These are phyloP conservation scores for Cunninghamia lanceolata DNA, from an alignment of 75 land plant genomes.

Conservation along the genomic window DNA sequence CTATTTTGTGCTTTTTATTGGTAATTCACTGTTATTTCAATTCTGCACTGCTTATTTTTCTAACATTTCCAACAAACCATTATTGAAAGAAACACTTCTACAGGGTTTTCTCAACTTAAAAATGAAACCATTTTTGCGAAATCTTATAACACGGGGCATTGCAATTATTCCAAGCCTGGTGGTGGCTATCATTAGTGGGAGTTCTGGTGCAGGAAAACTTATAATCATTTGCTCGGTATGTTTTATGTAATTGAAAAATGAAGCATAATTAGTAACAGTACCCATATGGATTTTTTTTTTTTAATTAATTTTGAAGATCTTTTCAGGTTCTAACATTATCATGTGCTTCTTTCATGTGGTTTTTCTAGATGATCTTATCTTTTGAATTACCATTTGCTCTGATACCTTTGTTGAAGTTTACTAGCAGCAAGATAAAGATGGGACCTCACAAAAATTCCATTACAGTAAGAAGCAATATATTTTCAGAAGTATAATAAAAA, in stretches of 20 bases:
- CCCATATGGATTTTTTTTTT: neutral
- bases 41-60: too few species aligned
- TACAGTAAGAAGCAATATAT: conserved; percentile 15
- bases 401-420: conserved; percentile 82
- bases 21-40: too few species aligned
- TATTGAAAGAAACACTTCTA: too few species aligned
- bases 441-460: conserved; percentile 55
- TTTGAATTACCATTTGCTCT: conserved; percentile 89
- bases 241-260: neutral
- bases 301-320: neutral
- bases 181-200: conserved; percentile 64
- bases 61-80: too few species aligned
- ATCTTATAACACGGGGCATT: conserved; percentile 62
- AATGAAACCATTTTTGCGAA: conserved; percentile 60
- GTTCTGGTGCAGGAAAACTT: conserved; percentile 59
- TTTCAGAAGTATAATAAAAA: neutral
- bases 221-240: conserved; percentile 68
- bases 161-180: conserved; percentile 71
- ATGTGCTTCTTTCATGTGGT: too few species aligned
- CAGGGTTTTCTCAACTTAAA: conserved; percentile 76
- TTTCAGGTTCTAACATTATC: too few species aligned
- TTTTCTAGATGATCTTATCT: conserved; percentile 71
- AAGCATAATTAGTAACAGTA: neutral
- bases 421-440: conserved; percentile 57
- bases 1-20: too few species aligned